These are phyloP conservation scores for Mortierella claussenii DNA, from an alignment of 192 early-diverging fungal genomes.

Conservation along the genomic window DNA sequence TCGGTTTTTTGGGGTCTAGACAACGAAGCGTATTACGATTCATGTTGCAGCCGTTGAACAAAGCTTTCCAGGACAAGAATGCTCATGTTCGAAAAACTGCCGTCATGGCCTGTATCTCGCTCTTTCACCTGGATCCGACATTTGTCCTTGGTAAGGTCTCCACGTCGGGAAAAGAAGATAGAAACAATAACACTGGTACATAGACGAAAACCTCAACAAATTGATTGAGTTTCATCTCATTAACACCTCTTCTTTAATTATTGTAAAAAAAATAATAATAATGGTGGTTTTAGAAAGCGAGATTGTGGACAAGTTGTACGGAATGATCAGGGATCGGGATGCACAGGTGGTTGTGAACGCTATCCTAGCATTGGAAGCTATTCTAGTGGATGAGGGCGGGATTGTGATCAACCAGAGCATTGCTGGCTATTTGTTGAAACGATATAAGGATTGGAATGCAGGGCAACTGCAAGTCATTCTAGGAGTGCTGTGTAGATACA, in stretches of 20 bases:
- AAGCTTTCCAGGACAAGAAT: conserved; percentile 49
- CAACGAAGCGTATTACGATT: conserved; percentile 40
- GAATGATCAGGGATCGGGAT: conserved; percentile 42
- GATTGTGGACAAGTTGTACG: conserved; percentile 50
- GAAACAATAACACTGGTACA: no score
- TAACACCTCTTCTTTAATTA: no score
- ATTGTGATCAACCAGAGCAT: conserved; percentile 43
- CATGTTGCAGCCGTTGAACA: conserved; percentile 47
- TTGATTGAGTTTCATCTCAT: neutral
- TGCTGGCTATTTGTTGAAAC: conserved; percentile 24
- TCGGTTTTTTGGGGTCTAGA: conserved; percentile 2
- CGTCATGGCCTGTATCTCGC: conserved; percentile 43
- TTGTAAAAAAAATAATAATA: no score
- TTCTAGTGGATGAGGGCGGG: conserved; percentile 49
- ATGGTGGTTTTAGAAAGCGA: conserved; percentile 46
- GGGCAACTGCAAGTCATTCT: conserved; percentile 48
- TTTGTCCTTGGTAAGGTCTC: conserved; percentile 49
- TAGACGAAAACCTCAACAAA: no score
- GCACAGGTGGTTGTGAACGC: conserved; percentile 42
- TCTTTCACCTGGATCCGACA: conserved; percentile 47
- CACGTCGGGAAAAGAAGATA: neutral
- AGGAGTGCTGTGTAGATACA: conserved; percentile 42
- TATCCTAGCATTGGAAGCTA: conserved; percentile 47
- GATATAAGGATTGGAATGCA: conserved; percentile 50
- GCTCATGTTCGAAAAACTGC: conserved; percentile 57